Conservation (phyloP, 164 flowering plant genomes). For the Magnolia officinalis region DNA sequence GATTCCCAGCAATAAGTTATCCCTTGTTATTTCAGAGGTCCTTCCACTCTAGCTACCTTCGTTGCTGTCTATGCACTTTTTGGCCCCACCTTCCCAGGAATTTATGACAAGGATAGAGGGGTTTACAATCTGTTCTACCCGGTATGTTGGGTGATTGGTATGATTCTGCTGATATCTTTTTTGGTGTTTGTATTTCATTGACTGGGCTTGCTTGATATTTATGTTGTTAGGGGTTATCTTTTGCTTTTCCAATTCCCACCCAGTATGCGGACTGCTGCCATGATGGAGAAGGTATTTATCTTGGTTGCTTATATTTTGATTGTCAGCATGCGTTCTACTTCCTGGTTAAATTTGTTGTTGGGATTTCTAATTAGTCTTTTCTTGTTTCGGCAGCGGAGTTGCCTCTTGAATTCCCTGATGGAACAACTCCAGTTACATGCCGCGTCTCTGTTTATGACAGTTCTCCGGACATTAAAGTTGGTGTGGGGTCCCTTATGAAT, state of each 20-base stretch:
- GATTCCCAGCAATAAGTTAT: background rate
- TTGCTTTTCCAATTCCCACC: constrained; percentile 91
- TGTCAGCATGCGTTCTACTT: background rate
- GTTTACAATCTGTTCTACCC: constrained; percentile 87
- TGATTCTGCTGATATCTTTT: background rate
- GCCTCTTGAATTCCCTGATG: constrained; percentile 97
- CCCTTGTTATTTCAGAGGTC: constrained; percentile 55
- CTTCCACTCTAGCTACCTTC: constrained; percentile 88
- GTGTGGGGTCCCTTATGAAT: constrained; percentile 76
- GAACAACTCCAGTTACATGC: constrained; percentile 96
- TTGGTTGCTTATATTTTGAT: background rate
- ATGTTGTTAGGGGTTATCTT: constrained; percentile 68
- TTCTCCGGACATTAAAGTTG: constrained; percentile 77
- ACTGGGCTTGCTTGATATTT: background rate
- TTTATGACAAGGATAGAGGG: constrained; percentile 87
- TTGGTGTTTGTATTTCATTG: background rate
- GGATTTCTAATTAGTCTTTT: background rate
- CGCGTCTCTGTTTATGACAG: constrained; percentile 90
- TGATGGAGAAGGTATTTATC: constrained; percentile 69
- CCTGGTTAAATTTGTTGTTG: background rate
- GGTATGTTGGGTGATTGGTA: constrained; percentile 33
- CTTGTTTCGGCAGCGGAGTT: constrained; percentile 61
- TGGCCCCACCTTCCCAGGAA: constrained; percentile 97
- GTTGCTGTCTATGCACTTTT: constrained; percentile 93
- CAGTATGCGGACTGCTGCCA: constrained; percentile 82